Conservation (phyloP, 345 rosid genomes). For the Camelina laxa region DNA sequence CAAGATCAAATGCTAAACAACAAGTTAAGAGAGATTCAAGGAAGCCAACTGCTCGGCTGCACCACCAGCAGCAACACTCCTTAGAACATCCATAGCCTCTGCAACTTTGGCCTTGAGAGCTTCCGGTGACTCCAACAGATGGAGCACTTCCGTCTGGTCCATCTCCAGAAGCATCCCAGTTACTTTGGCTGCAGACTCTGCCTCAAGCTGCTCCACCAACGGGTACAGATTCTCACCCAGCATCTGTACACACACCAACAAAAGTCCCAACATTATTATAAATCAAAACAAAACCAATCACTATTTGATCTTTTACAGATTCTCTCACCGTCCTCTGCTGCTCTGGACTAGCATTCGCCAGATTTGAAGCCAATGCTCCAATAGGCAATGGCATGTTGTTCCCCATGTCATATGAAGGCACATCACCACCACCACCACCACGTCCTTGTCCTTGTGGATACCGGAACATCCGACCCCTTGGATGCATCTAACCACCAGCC, state of each 20-base stretch:
- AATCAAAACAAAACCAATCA: slow-evolving; percentile 10
- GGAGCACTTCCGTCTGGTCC: slow-evolving; percentile 96
- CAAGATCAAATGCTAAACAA: slow-evolving; percentile 18
- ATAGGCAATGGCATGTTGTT: slow-evolving; percentile 64
- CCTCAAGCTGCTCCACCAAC: slow-evolving; percentile 87
- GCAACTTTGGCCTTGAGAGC: slow-evolving; percentile 88
- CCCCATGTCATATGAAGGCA: slow-evolving; percentile 69
- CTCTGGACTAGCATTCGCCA: slow-evolving; percentile 86
- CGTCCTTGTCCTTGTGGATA: slow-evolving; percentile 87
- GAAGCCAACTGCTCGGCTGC: slow-evolving; percentile 75
- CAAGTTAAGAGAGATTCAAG: slow-evolving; percentile 55
- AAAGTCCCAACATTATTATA: slow-evolving; percentile 4
- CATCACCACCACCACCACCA: slow-evolving; percentile 58
- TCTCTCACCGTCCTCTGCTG: slow-evolving; percentile 83
- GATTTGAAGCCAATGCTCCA: slow-evolving; percentile 81
- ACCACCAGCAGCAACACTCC: slow-evolving; percentile 69
- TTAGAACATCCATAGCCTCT: slow-evolving; percentile 96
- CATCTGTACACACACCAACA: slow-evolving; percentile 55
- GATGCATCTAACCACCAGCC: slow-evolving; percentile 61
- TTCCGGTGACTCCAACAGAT: slow-evolving; percentile 92
- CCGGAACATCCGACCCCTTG: slow-evolving; percentile 70
- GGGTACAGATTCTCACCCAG: slow-evolving; percentile 96
- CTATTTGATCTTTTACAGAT: not conserved
- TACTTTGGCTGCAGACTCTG: slow-evolving; percentile 89
- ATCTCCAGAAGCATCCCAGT: slow-evolving; percentile 98